phyloP scores from a whole-genome alignment of 2,329 filamentous ascomycete genomes.

The Paecilomyces sp. region DNA sequence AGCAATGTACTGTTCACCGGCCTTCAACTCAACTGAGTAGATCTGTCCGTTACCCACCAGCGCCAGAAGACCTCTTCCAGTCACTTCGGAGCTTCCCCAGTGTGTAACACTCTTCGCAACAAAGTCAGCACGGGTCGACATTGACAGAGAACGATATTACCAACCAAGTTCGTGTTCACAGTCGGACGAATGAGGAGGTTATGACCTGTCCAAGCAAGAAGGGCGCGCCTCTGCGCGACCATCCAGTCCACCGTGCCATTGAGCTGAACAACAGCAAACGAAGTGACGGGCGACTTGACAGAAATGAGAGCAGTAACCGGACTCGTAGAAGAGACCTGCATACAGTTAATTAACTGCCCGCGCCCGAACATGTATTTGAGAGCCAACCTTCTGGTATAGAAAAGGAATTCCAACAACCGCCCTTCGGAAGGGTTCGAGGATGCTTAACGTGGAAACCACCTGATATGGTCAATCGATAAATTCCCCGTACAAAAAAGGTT shows the following conservation, averaged over 20 bases:
- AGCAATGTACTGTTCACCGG: conserved; percentile 82
- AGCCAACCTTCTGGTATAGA: conserved; percentile 66
- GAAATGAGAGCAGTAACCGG: conserved; percentile 84
- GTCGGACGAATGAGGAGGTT: conserved; percentile 69
- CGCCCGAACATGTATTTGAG: neutral
- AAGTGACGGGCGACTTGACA: conserved; percentile 77
- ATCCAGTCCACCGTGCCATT: conserved; percentile 96
- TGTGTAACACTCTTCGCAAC: conserved; percentile 60
- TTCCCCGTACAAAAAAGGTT: neutral
- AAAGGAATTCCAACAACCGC: conserved; percentile 82
- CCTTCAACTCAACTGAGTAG: conserved; percentile 72
- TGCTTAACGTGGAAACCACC: conserved; percentile 81
- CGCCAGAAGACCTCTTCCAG: conserved; percentile 78
- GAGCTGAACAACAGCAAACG: conserved; percentile 79
- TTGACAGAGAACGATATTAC: conserved; percentile 8
- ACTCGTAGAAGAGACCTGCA: conserved; percentile 71
- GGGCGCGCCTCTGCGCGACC: conserved; percentile 74
- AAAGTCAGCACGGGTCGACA: conserved; percentile 27
- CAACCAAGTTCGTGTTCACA: conserved; percentile 63
- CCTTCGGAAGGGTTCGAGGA: conserved; percentile 77
- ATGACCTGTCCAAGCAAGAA: conserved; percentile 96
- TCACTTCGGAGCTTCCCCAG: conserved; percentile 86
- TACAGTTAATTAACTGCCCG: conserved; percentile 7
- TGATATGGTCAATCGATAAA: conserved; percentile 30
- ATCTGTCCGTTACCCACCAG: conserved; percentile 82